Percentiles rank a stretch among this genome's conserved stretches.
Conservation (phyloP, 352 stramenopile species). For the Globisporangium heterothallicum region DNA sequence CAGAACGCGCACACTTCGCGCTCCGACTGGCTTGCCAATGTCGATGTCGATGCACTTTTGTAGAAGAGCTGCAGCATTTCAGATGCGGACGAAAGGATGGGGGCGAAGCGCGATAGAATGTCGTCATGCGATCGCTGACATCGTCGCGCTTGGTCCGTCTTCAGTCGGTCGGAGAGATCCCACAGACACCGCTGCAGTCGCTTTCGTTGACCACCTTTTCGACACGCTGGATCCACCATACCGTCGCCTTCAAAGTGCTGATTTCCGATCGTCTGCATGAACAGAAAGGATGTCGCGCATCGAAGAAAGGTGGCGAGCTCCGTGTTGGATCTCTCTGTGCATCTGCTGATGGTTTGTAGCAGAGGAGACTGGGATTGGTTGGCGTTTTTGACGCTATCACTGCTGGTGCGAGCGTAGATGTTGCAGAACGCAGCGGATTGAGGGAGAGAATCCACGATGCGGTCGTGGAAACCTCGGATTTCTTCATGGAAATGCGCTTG, state of each 20-base stretch:
- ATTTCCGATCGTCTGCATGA: constrained; percentile 8
- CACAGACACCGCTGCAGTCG: constrained; percentile 3
- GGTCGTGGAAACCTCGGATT: constrained; percentile 17
- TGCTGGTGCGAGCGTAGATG: constrained; percentile 5
- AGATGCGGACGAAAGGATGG: constrained; percentile 1
- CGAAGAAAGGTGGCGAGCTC: constrained; percentile 3
- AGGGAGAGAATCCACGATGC: constrained; percentile 2
- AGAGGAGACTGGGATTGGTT: too few species aligned
- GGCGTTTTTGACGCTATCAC: neutral
- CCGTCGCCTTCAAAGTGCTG: neutral
- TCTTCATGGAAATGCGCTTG: constrained; percentile 25
- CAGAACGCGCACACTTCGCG: constrained; percentile 12
- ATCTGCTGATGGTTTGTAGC: too few species aligned
- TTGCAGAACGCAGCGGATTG: constrained; percentile 2
- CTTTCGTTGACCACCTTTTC: neutral
- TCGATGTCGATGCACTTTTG: neutral
- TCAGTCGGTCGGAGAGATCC: neutral
- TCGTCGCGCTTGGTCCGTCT: too few species aligned
- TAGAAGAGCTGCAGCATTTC: constrained; percentile 4
- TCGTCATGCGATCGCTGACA: neutral
- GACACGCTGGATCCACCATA: neutral
- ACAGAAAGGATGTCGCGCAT: constrained; percentile 15
- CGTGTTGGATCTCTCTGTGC: neutral
- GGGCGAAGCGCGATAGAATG: neutral
- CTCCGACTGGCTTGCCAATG: neutral